A percentile compares a stretch with the other conserved stretches of the same genome.
Conservation (phyloP, 345 rosid genomes). For the Sisymbrium irio region DNA sequence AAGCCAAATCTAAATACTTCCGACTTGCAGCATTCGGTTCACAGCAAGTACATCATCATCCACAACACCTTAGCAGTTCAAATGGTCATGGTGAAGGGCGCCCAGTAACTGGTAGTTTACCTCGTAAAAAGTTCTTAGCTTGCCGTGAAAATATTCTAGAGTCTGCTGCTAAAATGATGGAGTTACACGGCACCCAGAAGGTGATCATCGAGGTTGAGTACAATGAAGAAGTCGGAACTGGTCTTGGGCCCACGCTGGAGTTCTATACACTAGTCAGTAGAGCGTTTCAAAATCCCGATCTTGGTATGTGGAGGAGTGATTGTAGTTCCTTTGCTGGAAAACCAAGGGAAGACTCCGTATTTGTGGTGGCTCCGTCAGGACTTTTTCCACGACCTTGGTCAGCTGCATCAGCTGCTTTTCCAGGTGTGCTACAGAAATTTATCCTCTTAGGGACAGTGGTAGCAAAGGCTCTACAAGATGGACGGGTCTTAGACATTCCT, state of each 20-base stretch:
- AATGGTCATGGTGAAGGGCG: slow-evolving; percentile 53
- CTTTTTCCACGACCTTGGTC: slow-evolving; percentile 88
- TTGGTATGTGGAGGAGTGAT: slow-evolving; percentile 91
- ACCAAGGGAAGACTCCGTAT: slow-evolving; percentile 34
- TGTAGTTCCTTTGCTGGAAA: slow-evolving; percentile 31
- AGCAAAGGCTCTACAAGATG: slow-evolving; percentile 93
- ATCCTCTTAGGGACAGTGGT: slow-evolving; percentile 78
- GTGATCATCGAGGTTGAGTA: slow-evolving; percentile 80
- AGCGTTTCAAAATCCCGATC: slow-evolving; percentile 74
- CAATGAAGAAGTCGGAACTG: slow-evolving; percentile 92
- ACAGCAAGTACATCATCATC: slow-evolving; percentile 41
- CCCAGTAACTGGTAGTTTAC: slow-evolving; percentile 38
- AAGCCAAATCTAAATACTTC: slow-evolving; percentile 72
- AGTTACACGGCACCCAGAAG: slow-evolving; percentile 50
- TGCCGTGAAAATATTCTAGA: slow-evolving; percentile 67
- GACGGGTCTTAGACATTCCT: slow-evolving; percentile 88
- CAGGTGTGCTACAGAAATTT: slow-evolving; percentile 58
- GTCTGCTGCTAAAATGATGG: slow-evolving; percentile 86
- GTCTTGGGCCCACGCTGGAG: slow-evolving; percentile 97
- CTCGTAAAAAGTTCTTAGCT: slow-evolving; percentile 77
- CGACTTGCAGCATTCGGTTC: slow-evolving; percentile 75
- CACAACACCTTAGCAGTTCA: slow-evolving; percentile 42
- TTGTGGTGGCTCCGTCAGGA: slow-evolving; percentile 47
- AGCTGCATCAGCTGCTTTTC: slow-evolving; percentile 39
- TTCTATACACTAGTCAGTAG: slow-evolving; percentile 84